Conservation (phyloP, 2,329 filamentous ascomycete species). For the Daldinia sp. region DNA sequence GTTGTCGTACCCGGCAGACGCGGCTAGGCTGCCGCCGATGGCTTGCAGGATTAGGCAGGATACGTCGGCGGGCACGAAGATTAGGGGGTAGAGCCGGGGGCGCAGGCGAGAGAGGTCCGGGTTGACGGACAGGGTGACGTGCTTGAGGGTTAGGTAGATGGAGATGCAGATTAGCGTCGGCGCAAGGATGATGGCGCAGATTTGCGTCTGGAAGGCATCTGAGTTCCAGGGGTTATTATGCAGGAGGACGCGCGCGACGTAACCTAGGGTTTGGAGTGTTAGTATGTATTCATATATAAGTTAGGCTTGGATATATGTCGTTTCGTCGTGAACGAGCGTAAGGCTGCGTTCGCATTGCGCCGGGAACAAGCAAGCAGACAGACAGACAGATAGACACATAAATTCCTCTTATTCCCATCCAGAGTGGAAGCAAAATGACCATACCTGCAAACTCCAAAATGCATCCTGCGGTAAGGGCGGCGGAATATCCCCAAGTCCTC, state of each 20-base stretch:
- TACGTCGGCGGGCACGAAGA: constrained; percentile 68
- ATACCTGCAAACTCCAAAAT: constrained; percentile 61
- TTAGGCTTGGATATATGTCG: background rate
- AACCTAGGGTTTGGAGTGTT: constrained; percentile 51
- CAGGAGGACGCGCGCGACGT: constrained; percentile 60
- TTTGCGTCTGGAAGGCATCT: constrained; percentile 64
- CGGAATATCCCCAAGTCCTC: constrained; percentile 64
- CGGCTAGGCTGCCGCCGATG: constrained; percentile 64
- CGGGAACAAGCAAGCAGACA: background rate
- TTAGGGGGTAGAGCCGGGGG: constrained; percentile 61
- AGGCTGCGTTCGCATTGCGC: background rate
- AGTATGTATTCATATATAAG: background rate
- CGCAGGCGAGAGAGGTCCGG: constrained; percentile 60
- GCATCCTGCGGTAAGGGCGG: constrained; percentile 58
- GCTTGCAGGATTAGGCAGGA: constrained; percentile 67
- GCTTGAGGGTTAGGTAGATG: constrained; percentile 71
- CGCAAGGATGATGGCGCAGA: constrained; percentile 66
- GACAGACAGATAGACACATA: background rate
- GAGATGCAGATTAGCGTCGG: constrained; percentile 68
- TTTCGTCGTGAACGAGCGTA: background rate
- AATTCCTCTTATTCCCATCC: background rate
- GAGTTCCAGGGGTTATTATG: constrained; percentile 63
- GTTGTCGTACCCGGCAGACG: constrained; percentile 54
- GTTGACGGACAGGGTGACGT: constrained; percentile 60
- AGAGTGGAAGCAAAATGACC: constrained; percentile 14